phyloP scores from a whole-genome alignment of 208 protist species.

The Naegleria lovaniensis region DNA sequence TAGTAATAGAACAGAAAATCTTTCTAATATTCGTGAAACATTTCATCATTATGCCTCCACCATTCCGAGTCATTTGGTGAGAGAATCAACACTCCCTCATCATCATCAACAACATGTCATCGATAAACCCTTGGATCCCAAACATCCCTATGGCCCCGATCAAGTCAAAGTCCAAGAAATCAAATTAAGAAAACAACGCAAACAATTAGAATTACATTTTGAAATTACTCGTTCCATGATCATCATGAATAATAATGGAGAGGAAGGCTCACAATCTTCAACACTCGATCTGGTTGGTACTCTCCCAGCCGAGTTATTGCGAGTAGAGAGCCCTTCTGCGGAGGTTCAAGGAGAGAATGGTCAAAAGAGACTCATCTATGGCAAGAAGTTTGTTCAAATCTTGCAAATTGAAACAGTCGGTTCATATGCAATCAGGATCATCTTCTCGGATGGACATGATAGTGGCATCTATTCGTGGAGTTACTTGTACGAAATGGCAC shows the following conservation, averaged over 20 bases:
- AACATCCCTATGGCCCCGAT: not conserved
- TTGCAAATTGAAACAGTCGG: not conserved
- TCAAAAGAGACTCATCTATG: not conserved
- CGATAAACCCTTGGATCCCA: not conserved
- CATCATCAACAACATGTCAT: not conserved
- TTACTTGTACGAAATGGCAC: not conserved
- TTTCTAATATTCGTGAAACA: too few species aligned
- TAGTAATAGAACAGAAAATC: not conserved
- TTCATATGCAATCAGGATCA: not conserved
- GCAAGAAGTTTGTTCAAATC: constrained; percentile 7
- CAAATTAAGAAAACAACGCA: not conserved
- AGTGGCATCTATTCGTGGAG: not conserved
- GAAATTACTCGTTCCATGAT: not conserved
- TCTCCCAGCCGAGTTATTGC: not conserved
- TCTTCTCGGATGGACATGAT: not conserved
- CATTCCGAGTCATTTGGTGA: not conserved
- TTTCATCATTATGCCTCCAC: not conserved
- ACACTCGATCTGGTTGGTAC: not conserved
- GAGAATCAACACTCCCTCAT: not conserved
- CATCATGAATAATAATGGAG: too few species aligned
- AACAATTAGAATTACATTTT: not conserved
- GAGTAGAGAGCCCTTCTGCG: constrained; percentile 9
- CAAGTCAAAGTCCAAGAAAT: not conserved
- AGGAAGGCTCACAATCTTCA: not conserved
- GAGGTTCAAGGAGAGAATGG: not conserved